These are phyloP conservation scores for Colletotrichum tropicicola DNA, from an alignment of 2,329 filamentous ascomycete genomes.

Conservation along the genomic window DNA sequence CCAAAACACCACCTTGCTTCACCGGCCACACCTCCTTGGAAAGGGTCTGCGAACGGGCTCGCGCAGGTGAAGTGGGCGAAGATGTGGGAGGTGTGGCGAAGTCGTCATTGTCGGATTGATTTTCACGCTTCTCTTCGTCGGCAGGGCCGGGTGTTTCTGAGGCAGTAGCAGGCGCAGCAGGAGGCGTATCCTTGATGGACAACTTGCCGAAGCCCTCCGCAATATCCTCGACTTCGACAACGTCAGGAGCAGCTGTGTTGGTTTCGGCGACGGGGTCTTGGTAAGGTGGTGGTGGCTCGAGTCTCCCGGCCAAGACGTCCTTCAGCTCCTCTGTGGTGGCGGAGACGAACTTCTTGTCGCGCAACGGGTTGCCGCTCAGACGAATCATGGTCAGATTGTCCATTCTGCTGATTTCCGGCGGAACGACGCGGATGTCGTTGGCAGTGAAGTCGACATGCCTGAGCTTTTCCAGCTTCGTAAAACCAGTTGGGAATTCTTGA, in stretches of 20 bases:
- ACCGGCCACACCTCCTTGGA: slow-evolving; percentile 62
- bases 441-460: slow-evolving; percentile 84
- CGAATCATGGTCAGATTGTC: slow-evolving; percentile 77
- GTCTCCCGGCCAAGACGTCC: slow-evolving; percentile 71
- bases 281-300: slow-evolving; percentile 65
- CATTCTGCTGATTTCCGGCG: slow-evolving; percentile 83
- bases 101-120: slow-evolving; percentile 60
- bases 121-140: slow-evolving; percentile 50
- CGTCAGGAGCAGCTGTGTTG: slow-evolving; percentile 29
- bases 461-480: slow-evolving; percentile 73
- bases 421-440: slow-evolving; percentile 82
- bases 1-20: slow-evolving; percentile 70
- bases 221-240: slow-evolving; percentile 44
- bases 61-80: slow-evolving; percentile 57
- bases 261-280: slow-evolving; percentile 36
- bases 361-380: slow-evolving; percentile 87
- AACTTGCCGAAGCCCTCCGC: slow-evolving; percentile 22
- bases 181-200: slow-evolving; percentile 6
- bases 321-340: slow-evolving; percentile 87
- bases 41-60: slow-evolving; percentile 58
- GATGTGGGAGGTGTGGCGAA: slow-evolving; percentile 68
- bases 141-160: too few relatives aligned
- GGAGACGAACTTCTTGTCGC: slow-evolving; percentile 85
- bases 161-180: neutral
- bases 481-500: slow-evolving; percentile 77